Base-by-base conservation (phyloP, 257 asterid species). In the Paraleonurus japonicus region DNA sequence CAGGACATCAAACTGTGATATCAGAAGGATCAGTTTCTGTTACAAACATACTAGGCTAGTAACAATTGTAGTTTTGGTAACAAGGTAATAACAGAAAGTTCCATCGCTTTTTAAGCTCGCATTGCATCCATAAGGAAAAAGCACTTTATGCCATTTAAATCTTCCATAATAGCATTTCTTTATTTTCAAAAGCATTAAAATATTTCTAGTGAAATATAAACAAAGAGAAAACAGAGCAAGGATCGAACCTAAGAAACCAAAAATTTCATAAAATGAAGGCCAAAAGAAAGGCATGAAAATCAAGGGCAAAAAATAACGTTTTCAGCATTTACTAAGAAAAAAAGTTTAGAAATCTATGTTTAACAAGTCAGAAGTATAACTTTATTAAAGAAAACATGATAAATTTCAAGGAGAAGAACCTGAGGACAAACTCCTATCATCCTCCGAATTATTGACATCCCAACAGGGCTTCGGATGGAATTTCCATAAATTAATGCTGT, bases 381-480 rank as follows among this genome's bases (percentile, higher is more conserved):
- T 51, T 17, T 45, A 54, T 10, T 54, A 39, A 65, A 58, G 64
- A 65, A 10, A 65, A 45, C 35, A 66, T 39, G 33, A 75, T 61
- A 75, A 69, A 64, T 15, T 51, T 66, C 35, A 58, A 47, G 61
- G 45, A 58, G 37, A 82, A 65, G 69, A 67, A 83, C 99, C 92
- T 94, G 99, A 35, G 99, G 96, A 75, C 99, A 94, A 82, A 94
- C 98, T 71, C 99, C 99, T 57, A 89, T 91, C 89, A 88, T 88
- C 78, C 79, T 83, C 74, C 95, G 89, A 70, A 94, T 89, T 78
- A 76, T 84, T 45, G 93, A 82, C 93, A 94, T 91, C 67, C 95
- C 96, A 23, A 81, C 82, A 24, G 99, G 83, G 76, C 85, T 91
- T 74, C 93, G 83, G 69, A 94, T 82, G 68, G 99, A 94, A 83